Percentiles rank a stretch among this genome's conserved stretches.
These are phyloP conservation scores for Mallotus repandus DNA, from an alignment of 441 rosid genomes.

Conservation along the genomic window DNA sequence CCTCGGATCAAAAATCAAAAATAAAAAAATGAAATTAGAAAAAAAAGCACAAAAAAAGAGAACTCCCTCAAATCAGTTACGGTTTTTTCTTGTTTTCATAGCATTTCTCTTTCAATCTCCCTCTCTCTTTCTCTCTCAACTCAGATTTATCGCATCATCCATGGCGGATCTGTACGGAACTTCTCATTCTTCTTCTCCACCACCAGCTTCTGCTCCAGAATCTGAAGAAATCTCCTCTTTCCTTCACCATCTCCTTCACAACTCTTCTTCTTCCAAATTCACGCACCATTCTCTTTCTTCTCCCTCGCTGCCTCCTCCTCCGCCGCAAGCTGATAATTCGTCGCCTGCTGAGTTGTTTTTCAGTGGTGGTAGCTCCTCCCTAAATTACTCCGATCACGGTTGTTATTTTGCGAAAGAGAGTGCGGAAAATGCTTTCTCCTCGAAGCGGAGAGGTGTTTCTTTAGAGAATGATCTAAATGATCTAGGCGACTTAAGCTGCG, in stretches of 20 bases:
- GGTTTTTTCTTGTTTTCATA: neutral
- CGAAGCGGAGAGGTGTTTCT: conserved; percentile 24
- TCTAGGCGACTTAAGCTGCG: conserved; percentile 39
- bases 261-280: conserved; percentile 37
- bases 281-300: conserved; percentile 22
- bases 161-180: conserved; percentile 54
- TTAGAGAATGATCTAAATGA: conserved; percentile 34
- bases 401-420: conserved; percentile 30
- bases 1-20: neutral
- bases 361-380: conserved; percentile 16
- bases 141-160: conserved; percentile 1
- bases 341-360: conserved; percentile 19
- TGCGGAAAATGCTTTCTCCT: conserved; percentile 11
- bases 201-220: conserved; percentile 42
- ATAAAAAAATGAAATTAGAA: too few species aligned
- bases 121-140: neutral
- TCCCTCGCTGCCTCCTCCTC: conserved; percentile 18
- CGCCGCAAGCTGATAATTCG: conserved; percentile 14
- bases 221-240: conserved; percentile 62
- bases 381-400: conserved; percentile 42
- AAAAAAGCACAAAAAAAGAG: conserved; percentile 9
- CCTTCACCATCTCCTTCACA: conserved; percentile 52
- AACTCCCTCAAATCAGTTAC: neutral
- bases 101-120: neutral
- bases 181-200: conserved; percentile 29